Percentiles rank a stretch among this genome's conserved stretches.
These are phyloP conservation scores for Solanum habrochaites DNA, from an alignment of 257 asterid species.

Conservation along the genomic window DNA sequence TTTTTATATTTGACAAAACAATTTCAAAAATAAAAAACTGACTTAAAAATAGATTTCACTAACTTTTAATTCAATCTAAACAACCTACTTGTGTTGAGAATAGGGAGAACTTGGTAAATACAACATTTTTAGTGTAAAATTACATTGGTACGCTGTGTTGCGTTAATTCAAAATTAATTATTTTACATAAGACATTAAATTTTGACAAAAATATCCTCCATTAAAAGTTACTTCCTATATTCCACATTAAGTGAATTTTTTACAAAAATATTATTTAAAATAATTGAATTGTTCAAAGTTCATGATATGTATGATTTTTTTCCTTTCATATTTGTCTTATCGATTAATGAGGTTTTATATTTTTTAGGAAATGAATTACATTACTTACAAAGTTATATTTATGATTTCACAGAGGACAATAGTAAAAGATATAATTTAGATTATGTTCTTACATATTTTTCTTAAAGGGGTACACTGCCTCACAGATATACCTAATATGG, in stretches of 20 bases:
- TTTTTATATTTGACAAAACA: too few relatives aligned
- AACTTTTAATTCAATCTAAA: too few relatives aligned
- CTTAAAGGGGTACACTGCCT: neutral
- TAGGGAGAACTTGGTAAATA: neutral
- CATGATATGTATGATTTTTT: too few relatives aligned
- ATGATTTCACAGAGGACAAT: neutral
- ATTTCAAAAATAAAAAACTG: too few relatives aligned
- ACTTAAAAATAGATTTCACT: too few relatives aligned
- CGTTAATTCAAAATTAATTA: neutral
- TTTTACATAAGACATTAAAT: neutral
- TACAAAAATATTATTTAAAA: too few relatives aligned
- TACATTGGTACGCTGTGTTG: neutral
- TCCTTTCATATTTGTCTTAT: too few relatives aligned
- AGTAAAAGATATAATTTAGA: too few relatives aligned
- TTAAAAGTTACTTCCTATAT: neutral
- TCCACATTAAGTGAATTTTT: neutral
- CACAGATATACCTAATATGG: neutral
- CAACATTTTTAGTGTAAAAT: neutral
- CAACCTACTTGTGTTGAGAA: neutral
- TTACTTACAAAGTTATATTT: too few relatives aligned
- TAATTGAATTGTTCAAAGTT: too few relatives aligned
- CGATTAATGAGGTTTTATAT: neutral
- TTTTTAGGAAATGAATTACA: rapidly evolving
- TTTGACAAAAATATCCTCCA: neutral
- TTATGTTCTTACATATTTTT: too few relatives aligned